Conservation (phyloP, 345 rosid species). For the Populus alba region DNA sequence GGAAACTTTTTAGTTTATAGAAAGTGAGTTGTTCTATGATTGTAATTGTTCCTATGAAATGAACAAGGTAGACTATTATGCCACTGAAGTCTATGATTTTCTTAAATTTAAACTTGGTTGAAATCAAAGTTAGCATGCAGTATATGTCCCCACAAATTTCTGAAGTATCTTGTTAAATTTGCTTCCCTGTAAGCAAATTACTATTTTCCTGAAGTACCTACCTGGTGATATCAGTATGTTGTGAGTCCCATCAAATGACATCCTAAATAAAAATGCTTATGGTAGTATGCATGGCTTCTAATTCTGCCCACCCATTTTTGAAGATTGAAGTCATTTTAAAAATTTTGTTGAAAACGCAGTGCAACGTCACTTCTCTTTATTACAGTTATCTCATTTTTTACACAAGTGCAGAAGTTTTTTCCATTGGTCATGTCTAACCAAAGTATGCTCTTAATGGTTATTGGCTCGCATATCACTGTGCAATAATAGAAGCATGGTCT, state of each 20-base stretch:
- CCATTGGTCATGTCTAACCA: slow-evolving; percentile 28
- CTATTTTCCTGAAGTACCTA: slow-evolving; percentile 5
- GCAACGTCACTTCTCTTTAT: slow-evolving; percentile 27
- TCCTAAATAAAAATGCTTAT: not conserved
- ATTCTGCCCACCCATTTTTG: not conserved
- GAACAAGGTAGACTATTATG: not conserved
- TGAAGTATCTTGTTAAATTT: not conserved
- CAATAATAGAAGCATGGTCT: slow-evolving; percentile 35
- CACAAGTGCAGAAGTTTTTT: slow-evolving; percentile 20
- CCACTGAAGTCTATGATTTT: not conserved
- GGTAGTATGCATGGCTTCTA: not conserved
- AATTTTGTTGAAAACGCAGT: no score
- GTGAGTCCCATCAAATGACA: not conserved
- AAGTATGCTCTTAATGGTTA: slow-evolving; percentile 27
- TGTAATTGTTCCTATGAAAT: not conserved
- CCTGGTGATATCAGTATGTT: slow-evolving; percentile 1
- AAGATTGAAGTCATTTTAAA: not conserved
- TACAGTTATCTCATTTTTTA: slow-evolving; percentile 32
- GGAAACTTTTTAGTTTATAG: not conserved
- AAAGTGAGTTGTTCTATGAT: no score
- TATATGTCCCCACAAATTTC: not conserved
- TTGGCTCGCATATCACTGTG: slow-evolving; percentile 41
- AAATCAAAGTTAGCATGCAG: not conserved
- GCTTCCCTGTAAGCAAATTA: not conserved
- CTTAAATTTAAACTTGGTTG: not conserved